Percentiles rank a stretch among this genome's conserved stretches.
Conservation (phyloP, 495 filamentous ascomycete species). For the Aspergillus avenaceus region DNA sequence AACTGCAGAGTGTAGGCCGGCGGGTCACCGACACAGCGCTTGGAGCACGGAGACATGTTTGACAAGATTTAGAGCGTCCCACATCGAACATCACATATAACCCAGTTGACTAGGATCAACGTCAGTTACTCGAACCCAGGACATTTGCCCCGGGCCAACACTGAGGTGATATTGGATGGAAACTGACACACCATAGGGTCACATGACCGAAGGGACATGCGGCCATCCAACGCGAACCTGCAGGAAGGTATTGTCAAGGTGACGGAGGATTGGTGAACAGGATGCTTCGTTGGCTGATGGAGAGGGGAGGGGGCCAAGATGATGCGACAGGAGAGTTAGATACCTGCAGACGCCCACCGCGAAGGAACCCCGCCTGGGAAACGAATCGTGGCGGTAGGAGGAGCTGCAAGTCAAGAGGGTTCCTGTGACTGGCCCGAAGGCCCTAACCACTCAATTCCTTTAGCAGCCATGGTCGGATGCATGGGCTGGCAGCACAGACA, state of each 20-base stretch:
- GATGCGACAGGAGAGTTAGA: constrained; percentile 16
- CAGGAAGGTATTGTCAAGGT: constrained; percentile 18
- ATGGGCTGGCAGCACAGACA: neutral
- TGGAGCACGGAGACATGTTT: constrained; percentile 23
- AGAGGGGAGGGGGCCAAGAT: constrained; percentile 1
- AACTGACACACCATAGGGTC: constrained; percentile 21
- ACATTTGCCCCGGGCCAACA: constrained; percentile 12
- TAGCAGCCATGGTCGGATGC: no score
- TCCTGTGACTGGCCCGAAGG: constrained; percentile 7
- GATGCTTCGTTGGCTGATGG: constrained; percentile 4
- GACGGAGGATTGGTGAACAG: constrained; percentile 23
- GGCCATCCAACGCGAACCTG: constrained; percentile 37
- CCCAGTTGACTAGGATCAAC: constrained; percentile 16
- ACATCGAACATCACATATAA: constrained; percentile 15
- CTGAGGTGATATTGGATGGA: constrained; percentile 17
- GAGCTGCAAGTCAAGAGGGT: constrained; percentile 10
- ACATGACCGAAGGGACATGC: constrained; percentile 41
- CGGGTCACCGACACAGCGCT: constrained; percentile 17
- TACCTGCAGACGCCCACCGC: constrained; percentile 19
- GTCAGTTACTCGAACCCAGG: constrained; percentile 9
- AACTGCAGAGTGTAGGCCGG: constrained; percentile 13
- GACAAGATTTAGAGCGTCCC: constrained; percentile 24
- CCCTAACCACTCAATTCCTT: neutral
- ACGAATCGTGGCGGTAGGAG: constrained; percentile 14
- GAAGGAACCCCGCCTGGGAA: constrained; percentile 17